Evolutionary conservation across 2,329 filamentous ascomycete species (phyloP), one percentile per base, ranked within the genome.

Genomic region (Nemania diffusa): DNA sequence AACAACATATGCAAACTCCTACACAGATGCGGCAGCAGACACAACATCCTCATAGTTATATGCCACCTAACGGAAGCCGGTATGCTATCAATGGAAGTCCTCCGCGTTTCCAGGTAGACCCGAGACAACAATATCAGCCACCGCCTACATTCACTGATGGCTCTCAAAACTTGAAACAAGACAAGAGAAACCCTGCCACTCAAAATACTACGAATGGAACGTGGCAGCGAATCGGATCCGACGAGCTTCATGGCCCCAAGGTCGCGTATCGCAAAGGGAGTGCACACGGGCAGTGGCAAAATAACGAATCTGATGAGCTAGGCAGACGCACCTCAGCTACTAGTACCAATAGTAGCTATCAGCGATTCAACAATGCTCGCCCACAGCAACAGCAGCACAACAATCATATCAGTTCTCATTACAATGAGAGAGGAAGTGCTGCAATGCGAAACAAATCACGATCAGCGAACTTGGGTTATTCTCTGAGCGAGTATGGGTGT

Each of bases 231-330:
- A 40, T 58, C n/a, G 69, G 67, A 27, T 62, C 58, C 3, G 64
- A 71, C 11, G 53, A 66, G 1, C 56, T 69, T 9, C 73, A 73
- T 20, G 73, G 73, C 4, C 73, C 72, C 13, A 72, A 51, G 26
- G 55, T 44, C 8, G 11, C 71, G 13, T 73, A 57, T 52, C 60
- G 62, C 20, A 73, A 60, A 32, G 65, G 20, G 3, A 66, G 62
- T n/a, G 13, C 29, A 17, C 27, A 40, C 2, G 26, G 24, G 11
- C 44, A 57, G n/a, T 48, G 46, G 61, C 52, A 42, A 40, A 2
- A n/a, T 17, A 60, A 13, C 24, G 44, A 55, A 37, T 32, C 24
- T 2, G 53, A 40, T 32, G n/a, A 15, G 2, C 0, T 22, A 2
- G 27, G 5, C 11, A 55, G 58, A 60, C 55, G 34, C 3, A 27